A percentile compares a stretch with the other conserved stretches of the same genome.
Conservation (phyloP, 2,329 filamentous ascomycete genomes). For the Emmonsia crescens region DNA sequence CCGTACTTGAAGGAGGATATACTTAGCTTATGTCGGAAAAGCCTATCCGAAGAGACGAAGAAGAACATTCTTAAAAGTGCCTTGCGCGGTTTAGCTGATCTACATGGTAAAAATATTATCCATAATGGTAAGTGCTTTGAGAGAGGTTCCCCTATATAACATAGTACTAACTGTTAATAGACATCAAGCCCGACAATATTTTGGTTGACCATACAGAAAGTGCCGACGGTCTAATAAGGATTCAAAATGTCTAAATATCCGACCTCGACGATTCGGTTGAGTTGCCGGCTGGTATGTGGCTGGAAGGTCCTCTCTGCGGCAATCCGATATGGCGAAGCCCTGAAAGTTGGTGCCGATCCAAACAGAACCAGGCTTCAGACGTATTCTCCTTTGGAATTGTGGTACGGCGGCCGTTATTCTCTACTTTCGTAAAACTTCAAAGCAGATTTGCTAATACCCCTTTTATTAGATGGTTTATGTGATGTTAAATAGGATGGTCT, state of each 20-base stretch:
- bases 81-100: conserved; percentile 21
- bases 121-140: conserved; percentile 21
- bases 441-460: no score
- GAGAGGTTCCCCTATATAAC: background rate
- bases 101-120: conserved; percentile 24
- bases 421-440: no score
- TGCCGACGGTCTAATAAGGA: conserved; percentile 7
- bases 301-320: conserved; percentile 19
- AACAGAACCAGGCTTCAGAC: conserved; percentile 24
- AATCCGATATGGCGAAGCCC: conserved; percentile 28
- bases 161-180: conserved; percentile 14
- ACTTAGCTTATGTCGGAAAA: conserved; percentile 13
- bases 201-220: conserved; percentile 25
- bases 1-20: conserved; percentile 14
- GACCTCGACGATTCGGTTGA: conserved; percentile 24
- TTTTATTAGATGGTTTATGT: no score
- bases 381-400: conserved; percentile 27
- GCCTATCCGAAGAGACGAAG: conserved; percentile 9
- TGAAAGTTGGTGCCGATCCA: conserved; percentile 24
- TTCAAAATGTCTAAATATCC: conserved; percentile 21
- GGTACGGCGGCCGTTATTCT: no score
- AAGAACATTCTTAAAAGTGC: conserved; percentile 13
- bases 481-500: no score
- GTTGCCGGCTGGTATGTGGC: conserved; percentile 17
- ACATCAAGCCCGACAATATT: conserved; percentile 30